phyloP scores from a whole-genome alignment of 2,329 filamentous ascomycete genomes.

The Aspergillus sp. region DNA sequence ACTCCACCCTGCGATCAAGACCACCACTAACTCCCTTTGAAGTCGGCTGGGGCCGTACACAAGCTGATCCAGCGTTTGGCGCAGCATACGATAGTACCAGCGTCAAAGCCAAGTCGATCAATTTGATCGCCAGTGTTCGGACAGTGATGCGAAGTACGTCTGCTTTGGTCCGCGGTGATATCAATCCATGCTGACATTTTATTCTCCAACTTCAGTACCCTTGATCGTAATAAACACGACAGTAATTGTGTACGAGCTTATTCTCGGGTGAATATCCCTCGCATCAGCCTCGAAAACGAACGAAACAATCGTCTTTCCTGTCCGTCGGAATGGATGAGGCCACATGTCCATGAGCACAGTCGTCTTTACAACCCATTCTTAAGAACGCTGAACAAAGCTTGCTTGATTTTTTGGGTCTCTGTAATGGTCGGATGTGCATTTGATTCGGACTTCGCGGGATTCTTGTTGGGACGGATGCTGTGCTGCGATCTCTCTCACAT shows the following conservation, averaged over 20 bases:
- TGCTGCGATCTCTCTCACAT: not conserved
- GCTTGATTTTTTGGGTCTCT: too few relatives aligned
- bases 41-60: conserved; percentile 75
- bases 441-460: too few relatives aligned
- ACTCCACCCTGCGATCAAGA: not conserved
- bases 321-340: too few relatives aligned
- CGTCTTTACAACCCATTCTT: too few relatives aligned
- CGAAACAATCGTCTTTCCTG: too few relatives aligned
- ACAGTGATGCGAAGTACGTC: conserved; percentile 87
- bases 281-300: not conserved
- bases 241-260: conserved; percentile 78
- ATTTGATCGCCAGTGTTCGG: conserved; percentile 84
- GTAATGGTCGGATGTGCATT: too few relatives aligned
- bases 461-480: not conserved
- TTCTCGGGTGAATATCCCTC: conserved; percentile 61
- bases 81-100: conserved; percentile 67
- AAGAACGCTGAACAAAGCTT: too few relatives aligned
- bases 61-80: conserved; percentile 73
- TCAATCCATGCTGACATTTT: not conserved
- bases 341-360: too few relatives aligned
- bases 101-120: conserved; percentile 81
- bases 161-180: not conserved
- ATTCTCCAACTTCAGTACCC: conserved; percentile 54
- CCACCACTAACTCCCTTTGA: conserved; percentile 9
- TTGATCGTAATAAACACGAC: conserved; percentile 79